Conservation (phyloP, 192 early-diverging fungal species). For the Jimgerdemannia flammicorona region DNA sequence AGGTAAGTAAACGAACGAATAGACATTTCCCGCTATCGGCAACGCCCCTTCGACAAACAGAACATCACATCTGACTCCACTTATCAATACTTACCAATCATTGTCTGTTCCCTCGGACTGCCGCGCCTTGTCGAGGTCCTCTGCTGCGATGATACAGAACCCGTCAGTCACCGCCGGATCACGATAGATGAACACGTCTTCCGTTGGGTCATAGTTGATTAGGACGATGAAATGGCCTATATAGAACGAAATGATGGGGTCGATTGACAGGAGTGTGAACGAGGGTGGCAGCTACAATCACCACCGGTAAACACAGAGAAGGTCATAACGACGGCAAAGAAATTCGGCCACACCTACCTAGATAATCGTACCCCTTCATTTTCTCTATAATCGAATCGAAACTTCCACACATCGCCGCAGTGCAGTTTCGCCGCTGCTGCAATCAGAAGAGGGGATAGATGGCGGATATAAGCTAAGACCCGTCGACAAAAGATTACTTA, state of each 20-base stretch:
- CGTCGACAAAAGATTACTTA: background rate
- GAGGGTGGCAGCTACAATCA: no score
- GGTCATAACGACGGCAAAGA: constrained; percentile 2
- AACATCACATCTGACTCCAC: no score
- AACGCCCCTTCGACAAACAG: no score
- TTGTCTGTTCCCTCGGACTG: constrained; percentile 74
- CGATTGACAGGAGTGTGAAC: no score
- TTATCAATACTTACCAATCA: constrained; percentile 52
- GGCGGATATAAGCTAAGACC: constrained; percentile 18
- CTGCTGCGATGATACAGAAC: constrained; percentile 65
- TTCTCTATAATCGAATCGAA: constrained; percentile 27
- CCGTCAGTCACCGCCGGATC: constrained; percentile 75
- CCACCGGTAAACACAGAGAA: background rate
- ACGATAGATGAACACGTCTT: constrained; percentile 79
- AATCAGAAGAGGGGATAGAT: constrained; percentile 4
- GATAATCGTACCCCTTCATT: constrained; percentile 35
- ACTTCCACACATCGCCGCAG: constrained; percentile 20
- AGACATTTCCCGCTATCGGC: no score
- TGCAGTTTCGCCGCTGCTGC: constrained; percentile 22
- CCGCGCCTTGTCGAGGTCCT: constrained; percentile 64
- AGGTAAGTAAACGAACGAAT: no score
- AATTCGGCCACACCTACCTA: constrained; percentile 28
- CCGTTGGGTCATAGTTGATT: constrained; percentile 77
- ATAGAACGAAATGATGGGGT: background rate
- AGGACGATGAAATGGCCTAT: constrained; percentile 86